phyloP scores from a whole-genome alignment of 164 flowering plant genomes.

The Stephania japonica region DNA sequence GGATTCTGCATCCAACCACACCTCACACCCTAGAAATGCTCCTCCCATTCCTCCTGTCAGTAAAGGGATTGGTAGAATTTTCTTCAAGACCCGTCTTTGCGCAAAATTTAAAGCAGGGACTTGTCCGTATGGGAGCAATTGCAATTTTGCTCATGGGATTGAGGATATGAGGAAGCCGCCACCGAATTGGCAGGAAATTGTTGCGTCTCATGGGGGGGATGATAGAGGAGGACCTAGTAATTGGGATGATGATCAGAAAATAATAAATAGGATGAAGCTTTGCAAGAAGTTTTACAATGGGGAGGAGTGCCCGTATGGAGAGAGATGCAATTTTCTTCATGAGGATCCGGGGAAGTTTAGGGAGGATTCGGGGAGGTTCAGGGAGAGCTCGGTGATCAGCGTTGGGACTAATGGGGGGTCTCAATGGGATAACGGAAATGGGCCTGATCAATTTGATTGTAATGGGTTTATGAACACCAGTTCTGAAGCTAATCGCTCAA shows the following conservation, averaged over 20 bases:
- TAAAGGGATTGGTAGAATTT: constrained; percentile 47
- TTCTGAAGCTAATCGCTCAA: constrained; percentile 9
- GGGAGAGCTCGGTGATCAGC: constrained; percentile 66
- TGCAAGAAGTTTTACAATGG: constrained; percentile 83
- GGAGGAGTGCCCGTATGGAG: constrained; percentile 85
- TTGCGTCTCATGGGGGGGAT: constrained; percentile 44
- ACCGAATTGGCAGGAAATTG: constrained; percentile 81
- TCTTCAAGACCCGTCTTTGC: constrained; percentile 78
- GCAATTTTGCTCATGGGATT: constrained; percentile 83
- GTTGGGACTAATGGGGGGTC: constrained; percentile 42
- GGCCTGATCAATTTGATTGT: constrained; percentile 28
- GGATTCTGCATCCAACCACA: constrained; percentile 15
- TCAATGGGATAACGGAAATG: constrained; percentile 17
- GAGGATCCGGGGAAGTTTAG: constrained; percentile 55
- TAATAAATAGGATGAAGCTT: constrained; percentile 56
- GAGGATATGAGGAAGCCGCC: constrained; percentile 76
- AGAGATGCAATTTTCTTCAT: constrained; percentile 75
- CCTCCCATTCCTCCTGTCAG: constrained; percentile 28
- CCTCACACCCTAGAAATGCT: constrained; percentile 22
- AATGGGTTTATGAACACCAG: constrained; percentile 20
- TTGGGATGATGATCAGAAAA: constrained; percentile 64
- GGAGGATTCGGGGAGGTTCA: constrained; percentile 45
- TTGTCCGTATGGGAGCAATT: constrained; percentile 63
- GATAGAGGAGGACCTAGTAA: constrained; percentile 20
- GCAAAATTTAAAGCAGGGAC: constrained; percentile 45